A percentile compares a stretch with the other conserved stretches of the same genome.
Evolutionary conservation across 371 early-diverging fungal species (phyloP).

Genomic region (Lichtheimia hyalospora): DNA sequence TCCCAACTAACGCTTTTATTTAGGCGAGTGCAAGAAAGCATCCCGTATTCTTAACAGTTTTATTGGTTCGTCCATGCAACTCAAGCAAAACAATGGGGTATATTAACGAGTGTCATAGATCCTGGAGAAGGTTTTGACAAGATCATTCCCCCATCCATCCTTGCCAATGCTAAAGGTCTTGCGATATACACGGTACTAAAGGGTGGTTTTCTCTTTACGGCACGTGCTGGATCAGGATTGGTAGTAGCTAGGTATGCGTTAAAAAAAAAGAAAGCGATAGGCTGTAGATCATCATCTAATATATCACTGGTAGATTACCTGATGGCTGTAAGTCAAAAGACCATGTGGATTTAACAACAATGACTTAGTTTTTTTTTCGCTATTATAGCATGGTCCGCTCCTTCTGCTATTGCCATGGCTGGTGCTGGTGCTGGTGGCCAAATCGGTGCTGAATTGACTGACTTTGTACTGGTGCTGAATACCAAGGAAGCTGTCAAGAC

Average conservation of each 20-base stretch:
- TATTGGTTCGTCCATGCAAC: constrained; percentile 43
- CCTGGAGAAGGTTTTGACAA: constrained; percentile 70
- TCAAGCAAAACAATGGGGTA: not conserved
- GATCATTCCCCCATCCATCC: constrained; percentile 71
- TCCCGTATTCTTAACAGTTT: constrained; percentile 77
- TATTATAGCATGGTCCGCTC: constrained; percentile 82
- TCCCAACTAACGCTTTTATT: not conserved
- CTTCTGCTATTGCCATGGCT: constrained; percentile 73
- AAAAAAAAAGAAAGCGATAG: too few species aligned
- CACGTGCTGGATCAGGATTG: constrained; percentile 85
- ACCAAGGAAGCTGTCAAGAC: constrained; percentile 84
- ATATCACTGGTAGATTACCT: constrained; percentile 9
- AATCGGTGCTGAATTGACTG: constrained; percentile 87
- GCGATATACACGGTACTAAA: constrained; percentile 91
- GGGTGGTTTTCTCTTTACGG: constrained; percentile 91
- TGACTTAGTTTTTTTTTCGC: not conserved
- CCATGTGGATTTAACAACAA: not conserved
- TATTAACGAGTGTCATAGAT: constrained; percentile 28
- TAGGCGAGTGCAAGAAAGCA: constrained; percentile 74
- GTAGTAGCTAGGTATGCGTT: constrained; percentile 73
- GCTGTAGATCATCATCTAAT: too few species aligned
- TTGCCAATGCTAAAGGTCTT: constrained; percentile 83
- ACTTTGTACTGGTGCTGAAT: constrained; percentile 90
- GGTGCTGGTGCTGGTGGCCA: constrained; percentile 90
- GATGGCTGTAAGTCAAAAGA: constrained; percentile 15